Evolutionary conservation across 2,329 filamentous ascomycete genomes (phyloP).

Genomic region (Xylaria multiplex): DNA sequence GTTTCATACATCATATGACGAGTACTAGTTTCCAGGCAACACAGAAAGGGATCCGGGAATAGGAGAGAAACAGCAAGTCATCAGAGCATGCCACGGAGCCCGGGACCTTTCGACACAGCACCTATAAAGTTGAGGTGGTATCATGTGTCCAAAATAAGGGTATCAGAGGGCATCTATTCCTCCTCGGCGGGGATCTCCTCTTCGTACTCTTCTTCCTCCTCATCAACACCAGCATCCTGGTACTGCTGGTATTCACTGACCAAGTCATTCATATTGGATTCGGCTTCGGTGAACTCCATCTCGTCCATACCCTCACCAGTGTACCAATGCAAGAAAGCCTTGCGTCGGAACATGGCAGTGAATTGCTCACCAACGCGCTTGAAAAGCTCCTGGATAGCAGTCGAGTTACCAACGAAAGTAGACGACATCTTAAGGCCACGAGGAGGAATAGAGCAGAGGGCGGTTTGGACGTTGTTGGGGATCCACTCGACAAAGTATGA

Average conservation of each 20-base stretch:
- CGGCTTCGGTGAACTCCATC: conserved; percentile 99
- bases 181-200: conserved; percentile 83
- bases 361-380: conserved; percentile 99
- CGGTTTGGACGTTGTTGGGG: conserved; percentile 99
- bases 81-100: conserved; percentile 33
- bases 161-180: conserved; percentile 35
- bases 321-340: conserved; percentile 99
- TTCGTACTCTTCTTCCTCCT: conserved; percentile 95
- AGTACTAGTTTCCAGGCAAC: conserved; percentile 43
- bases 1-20: conserved; percentile 46
- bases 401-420: conserved; percentile 99
- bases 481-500: conserved; percentile 99
- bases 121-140: conserved; percentile 34
- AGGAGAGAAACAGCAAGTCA: conserved; percentile 38
- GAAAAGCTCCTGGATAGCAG: conserved; percentile 99
- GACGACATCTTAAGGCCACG: conserved; percentile 99
- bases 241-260: conserved; percentile 99
- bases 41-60: conserved; percentile 42
- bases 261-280: conserved; percentile 99
- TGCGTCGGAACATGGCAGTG: conserved; percentile 99
- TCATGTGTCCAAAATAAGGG: conserved; percentile 37
- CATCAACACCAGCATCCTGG: conserved; percentile 97
- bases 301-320: conserved; percentile 99
- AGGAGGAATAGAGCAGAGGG: conserved; percentile 97
- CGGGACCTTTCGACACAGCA: conserved; percentile 33